These are phyloP conservation scores for Penicillium sp. DNA, from an alignment of 2,329 filamentous ascomycete genomes.

Conservation along the genomic window DNA sequence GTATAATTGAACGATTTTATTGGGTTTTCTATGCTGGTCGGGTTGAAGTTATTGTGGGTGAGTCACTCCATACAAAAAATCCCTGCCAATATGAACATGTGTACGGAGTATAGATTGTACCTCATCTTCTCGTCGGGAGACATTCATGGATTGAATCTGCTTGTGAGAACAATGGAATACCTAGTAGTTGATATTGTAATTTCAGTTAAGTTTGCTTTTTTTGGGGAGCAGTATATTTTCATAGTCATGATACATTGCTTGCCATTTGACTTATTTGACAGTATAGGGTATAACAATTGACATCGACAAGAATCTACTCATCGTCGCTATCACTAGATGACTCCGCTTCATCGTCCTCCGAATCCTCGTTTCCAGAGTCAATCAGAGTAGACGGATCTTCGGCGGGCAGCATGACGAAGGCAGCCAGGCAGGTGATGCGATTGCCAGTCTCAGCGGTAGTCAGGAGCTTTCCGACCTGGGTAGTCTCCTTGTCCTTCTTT, in stretches of 20 bases:
- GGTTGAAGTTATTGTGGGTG: conserved; percentile 5
- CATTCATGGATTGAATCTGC: not conserved
- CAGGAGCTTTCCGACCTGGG: conserved; percentile 66
- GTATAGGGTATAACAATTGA: conserved; percentile 28
- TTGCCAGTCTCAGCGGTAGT: conserved; percentile 83
- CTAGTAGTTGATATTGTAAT: not conserved
- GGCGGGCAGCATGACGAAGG: conserved; percentile 78
- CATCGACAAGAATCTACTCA: conserved; percentile 25
- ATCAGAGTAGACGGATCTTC: conserved; percentile 56
- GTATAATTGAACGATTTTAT: not conserved
- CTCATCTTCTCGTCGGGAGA: too few species aligned
- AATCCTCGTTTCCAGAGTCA: conserved; percentile 58
- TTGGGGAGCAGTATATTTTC: conserved; percentile 2
- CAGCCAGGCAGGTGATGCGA: conserved; percentile 83
- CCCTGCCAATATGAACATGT: not conserved
- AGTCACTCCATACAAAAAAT: not conserved
- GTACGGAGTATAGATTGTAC: not conserved
- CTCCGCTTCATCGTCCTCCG: conserved; percentile 35
- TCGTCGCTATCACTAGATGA: conserved; percentile 32
- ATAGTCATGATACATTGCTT: conserved; percentile 17
- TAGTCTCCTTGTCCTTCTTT: conserved; percentile 17
- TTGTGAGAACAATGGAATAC: too few species aligned
- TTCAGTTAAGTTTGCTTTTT: not conserved
- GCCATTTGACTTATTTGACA: conserved; percentile 15
- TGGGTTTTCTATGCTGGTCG: not conserved